phyloP scores from a whole-genome alignment of 1,284 basidiomycete genomes.

The Schizophyllum amplum region DNA sequence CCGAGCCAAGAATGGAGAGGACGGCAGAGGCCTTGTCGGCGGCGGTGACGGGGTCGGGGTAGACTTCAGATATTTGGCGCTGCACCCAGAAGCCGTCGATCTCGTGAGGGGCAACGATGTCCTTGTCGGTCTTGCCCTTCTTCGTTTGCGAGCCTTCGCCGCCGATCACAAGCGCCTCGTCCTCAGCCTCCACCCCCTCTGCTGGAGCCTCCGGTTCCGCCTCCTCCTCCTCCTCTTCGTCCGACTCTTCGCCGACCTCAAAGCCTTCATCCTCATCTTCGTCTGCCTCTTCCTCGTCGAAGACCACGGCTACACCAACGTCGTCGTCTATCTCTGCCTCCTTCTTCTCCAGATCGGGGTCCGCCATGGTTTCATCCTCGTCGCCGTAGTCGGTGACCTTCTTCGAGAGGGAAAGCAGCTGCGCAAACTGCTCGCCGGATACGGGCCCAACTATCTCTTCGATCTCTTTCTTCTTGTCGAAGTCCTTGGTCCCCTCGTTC shows the following conservation, averaged over 20 bases:
- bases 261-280: conserved; percentile 85
- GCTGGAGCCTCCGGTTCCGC: conserved; percentile 33
- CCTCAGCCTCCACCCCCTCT: conserved; percentile 38
- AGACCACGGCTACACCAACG: conserved; percentile 91
- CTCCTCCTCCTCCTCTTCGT: conserved; percentile 58
- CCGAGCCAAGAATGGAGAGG: conserved; percentile 84
- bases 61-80: conserved; percentile 84
- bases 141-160: conserved; percentile 38
- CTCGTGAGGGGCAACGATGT: conserved; percentile 81
- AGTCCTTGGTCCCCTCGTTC: conserved; percentile 87
- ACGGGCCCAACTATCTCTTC: conserved; percentile 72
- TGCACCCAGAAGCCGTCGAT: conserved; percentile 99
- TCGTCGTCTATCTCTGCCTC: conserved; percentile 88
- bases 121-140: conserved; percentile 59
- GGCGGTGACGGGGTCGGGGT: conserved; percentile 91
- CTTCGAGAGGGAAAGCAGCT: conserved; percentile 84
- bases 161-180: conserved; percentile 71
- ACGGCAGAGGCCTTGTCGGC: conserved; percentile 87
- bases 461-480: conserved; percentile 96
- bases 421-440: conserved; percentile 73
- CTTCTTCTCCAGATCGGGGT: conserved; percentile 69
- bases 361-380: conserved; percentile 72
- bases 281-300: conserved; percentile 92
- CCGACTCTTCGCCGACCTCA: conserved; percentile 72
- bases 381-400: conserved; percentile 96